Conservation (phyloP, 2,329 filamentous ascomycete species). For the Davidsoniella eucalypti region DNA sequence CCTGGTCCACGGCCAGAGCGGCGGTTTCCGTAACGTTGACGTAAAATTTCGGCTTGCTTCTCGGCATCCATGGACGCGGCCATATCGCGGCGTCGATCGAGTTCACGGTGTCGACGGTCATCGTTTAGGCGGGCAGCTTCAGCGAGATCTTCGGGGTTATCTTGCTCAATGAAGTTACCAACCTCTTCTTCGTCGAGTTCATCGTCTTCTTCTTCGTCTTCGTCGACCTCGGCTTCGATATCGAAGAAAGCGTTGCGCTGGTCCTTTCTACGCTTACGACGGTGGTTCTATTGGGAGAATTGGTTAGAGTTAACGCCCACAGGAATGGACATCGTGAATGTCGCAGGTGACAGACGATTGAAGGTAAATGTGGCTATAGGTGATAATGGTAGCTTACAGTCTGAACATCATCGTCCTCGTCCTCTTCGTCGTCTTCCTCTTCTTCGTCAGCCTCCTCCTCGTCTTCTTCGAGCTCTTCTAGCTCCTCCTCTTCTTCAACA, state of each 20-base stretch:
- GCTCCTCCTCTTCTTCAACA: conserved; percentile 9
- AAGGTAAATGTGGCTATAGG: not conserved
- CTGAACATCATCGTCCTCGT: conserved; percentile 44
- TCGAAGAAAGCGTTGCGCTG: conserved; percentile 80
- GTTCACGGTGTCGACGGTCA: conserved; percentile 81
- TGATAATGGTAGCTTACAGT: conserved; percentile 26
- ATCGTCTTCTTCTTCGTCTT: conserved; percentile 74
- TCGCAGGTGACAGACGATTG: not conserved
- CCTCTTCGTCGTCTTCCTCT: conserved; percentile 21
- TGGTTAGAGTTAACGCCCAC: not conserved
- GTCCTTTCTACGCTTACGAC: conserved; percentile 66
- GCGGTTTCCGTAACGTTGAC: conserved; percentile 74
- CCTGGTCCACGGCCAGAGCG: conserved; percentile 46
- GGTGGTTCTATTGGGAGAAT: conserved; percentile 34
- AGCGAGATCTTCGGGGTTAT: conserved; percentile 76
- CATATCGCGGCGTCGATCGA: conserved; percentile 80
- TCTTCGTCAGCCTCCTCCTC: conserved; percentile 26
- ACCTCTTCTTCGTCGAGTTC: conserved; percentile 75
- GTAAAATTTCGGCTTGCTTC: conserved; percentile 73
- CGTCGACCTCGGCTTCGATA: conserved; percentile 94
- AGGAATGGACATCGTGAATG: not conserved
- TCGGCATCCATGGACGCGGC: conserved; percentile 83
- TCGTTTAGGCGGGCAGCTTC: conserved; percentile 69
- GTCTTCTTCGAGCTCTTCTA: conserved; percentile 11
- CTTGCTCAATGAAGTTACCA: conserved; percentile 74